Evolutionary conservation across 257 asterid species (phyloP).

Genomic region (Solanum verrucosum): DNA sequence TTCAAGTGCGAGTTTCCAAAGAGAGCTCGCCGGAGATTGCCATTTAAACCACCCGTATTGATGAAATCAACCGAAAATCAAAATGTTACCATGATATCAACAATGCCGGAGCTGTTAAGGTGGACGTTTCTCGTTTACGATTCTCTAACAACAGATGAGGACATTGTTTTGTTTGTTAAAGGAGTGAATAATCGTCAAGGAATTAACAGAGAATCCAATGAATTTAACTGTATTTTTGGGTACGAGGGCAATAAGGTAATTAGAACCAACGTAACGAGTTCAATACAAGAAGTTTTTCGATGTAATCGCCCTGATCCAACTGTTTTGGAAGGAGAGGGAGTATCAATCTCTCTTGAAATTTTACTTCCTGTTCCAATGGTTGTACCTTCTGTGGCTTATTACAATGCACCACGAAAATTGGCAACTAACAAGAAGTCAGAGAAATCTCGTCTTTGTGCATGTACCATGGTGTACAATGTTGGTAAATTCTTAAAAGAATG

Average conservation of each 20-base stretch:
- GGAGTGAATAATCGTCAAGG: slow-evolving; percentile 72
- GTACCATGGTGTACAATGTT: no score
- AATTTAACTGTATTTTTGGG: slow-evolving; percentile 50
- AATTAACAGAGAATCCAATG: slow-evolving; percentile 38
- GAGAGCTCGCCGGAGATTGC: slow-evolving; percentile 38
- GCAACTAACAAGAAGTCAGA: background rate
- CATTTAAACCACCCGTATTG: slow-evolving; percentile 46
- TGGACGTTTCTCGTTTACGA: slow-evolving; percentile 58
- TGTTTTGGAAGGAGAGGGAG: background rate
- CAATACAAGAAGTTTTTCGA: slow-evolving; percentile 84
- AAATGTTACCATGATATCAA: background rate
- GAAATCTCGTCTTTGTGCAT: no score
- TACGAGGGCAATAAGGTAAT: slow-evolving; percentile 18
- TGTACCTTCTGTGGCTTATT: slow-evolving; percentile 71
- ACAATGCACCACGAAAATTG: slow-evolving; percentile 39
- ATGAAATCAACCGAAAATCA: background rate
- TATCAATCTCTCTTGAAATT: slow-evolving; percentile 45
- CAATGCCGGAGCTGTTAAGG: slow-evolving; percentile 19
- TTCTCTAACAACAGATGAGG: slow-evolving; percentile 53
- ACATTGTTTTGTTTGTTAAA: slow-evolving; percentile 66
- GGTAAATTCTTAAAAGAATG: no score
- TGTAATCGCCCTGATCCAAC: slow-evolving; percentile 40
- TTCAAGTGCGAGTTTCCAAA: slow-evolving; percentile 41
- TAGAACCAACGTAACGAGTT: slow-evolving; percentile 51
- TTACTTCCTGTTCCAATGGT: slow-evolving; percentile 26